Conservation (phyloP, 768 basidiomycete species). For the Hydnomerulius pinastri region DNA sequence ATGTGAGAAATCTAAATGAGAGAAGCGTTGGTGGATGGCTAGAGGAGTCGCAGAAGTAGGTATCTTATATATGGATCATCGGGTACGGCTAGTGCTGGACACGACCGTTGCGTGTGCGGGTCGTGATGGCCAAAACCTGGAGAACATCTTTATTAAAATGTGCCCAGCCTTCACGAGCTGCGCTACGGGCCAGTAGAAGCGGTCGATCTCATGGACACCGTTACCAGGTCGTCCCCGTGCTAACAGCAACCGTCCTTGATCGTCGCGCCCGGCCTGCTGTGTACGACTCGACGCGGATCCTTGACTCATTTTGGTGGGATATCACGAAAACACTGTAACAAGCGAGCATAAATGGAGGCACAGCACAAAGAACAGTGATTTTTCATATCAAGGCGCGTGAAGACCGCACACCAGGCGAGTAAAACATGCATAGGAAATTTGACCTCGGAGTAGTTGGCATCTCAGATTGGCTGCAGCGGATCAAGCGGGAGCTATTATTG, state of each 20-base stretch:
- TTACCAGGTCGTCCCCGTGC: conserved; percentile 30
- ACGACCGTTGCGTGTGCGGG: conserved; percentile 25
- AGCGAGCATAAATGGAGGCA: conserved; percentile 13
- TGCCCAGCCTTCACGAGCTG: conserved; percentile 25
- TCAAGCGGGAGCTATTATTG: conserved; percentile 25
- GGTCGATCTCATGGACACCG: conserved; percentile 25
- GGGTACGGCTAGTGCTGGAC: conserved; percentile 8
- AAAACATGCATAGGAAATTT: conserved; percentile 8
- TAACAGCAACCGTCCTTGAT: conserved; percentile 33
- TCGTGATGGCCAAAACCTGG: conserved; percentile 24
- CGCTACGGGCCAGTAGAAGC: conserved; percentile 21
- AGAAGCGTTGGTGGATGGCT: conserved; percentile 1
- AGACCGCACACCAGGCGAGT: conserved; percentile 13
- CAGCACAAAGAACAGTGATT: conserved; percentile 14
- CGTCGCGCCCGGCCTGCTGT: conserved; percentile 34
- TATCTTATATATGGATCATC: conserved; percentile 28
- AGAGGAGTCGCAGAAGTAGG: neutral
- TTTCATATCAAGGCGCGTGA: conserved; percentile 23
- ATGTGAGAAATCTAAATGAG: conserved; percentile 14
- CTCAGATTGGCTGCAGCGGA: conserved; percentile 29
- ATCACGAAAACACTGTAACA: conserved; percentile 10
- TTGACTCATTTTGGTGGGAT: conserved; percentile 12
- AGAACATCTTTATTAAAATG: conserved; percentile 26
- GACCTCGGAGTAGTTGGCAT: conserved; percentile 8
- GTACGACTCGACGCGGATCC: conserved; percentile 33